phyloP scores from a whole-genome alignment of 2,329 filamentous ascomycete genomes.

The Hypocreales sp. region DNA sequence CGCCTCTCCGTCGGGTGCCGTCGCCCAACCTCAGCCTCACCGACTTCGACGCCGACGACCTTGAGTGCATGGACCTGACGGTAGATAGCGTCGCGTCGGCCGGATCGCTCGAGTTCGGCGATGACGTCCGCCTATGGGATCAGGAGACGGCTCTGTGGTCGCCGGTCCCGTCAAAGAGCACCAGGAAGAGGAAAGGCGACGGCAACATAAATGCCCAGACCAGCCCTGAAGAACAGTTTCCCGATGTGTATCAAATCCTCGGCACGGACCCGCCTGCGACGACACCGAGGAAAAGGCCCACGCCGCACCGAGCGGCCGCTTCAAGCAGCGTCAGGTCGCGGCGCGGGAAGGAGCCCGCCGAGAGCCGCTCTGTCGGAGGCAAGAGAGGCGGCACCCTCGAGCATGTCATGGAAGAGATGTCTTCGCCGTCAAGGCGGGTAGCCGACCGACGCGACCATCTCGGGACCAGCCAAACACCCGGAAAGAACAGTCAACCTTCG shows the following conservation, averaged over 20 bases:
- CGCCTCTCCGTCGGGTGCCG: conserved; percentile 4
- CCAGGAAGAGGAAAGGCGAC: conserved; percentile 36
- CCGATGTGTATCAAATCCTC: conserved; percentile 35
- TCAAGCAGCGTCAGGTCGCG: conserved; percentile 6
- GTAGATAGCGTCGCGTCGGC: conserved; percentile 17
- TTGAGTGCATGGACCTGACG: conserved; percentile 25
- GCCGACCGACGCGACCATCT: conserved; percentile 3
- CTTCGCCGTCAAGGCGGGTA: conserved; percentile 12
- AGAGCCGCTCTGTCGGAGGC: background rate
- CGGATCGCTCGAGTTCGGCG: conserved; percentile 18
- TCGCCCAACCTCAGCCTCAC: conserved; percentile 12
- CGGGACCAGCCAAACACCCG: conserved; percentile 1
- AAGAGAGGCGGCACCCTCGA: conserved; percentile 2
- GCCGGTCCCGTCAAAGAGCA: conserved; percentile 20
- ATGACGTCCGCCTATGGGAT: conserved; percentile 25
- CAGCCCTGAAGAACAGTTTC: conserved; percentile 29
- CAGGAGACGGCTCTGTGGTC: conserved; percentile 24
- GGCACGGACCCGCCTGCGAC: conserved; percentile 22
- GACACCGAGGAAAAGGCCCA: conserved; percentile 14
- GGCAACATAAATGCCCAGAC: conserved; percentile 24
- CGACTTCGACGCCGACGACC: conserved; percentile 17
- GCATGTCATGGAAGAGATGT: conserved; percentile 7
- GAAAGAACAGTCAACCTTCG: conserved; percentile 5
- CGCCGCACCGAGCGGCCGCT: conserved; percentile 7
- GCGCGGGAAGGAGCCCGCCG: conserved; percentile 4